A percentile compares a stretch with the other conserved stretches of the same genome.
phyloP scores from a whole-genome alignment of 2,329 filamentous ascomycete genomes.

The Aureobasidium namibiae region DNA sequence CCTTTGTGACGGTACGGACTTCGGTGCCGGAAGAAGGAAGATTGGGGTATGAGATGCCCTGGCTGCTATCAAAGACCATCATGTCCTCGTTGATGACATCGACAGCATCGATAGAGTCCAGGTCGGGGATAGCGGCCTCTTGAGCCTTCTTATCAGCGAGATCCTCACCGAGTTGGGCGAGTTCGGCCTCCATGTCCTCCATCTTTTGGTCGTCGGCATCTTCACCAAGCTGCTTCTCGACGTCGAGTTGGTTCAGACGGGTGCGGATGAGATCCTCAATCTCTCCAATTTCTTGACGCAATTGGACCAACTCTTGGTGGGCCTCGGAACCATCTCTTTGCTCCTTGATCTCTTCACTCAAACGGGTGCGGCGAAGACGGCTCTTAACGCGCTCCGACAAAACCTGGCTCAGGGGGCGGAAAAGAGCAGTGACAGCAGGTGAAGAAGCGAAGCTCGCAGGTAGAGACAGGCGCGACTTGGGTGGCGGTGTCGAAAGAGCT shows the following conservation, averaged over 20 bases:
- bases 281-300: slow-evolving; percentile 29
- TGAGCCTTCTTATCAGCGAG: slow-evolving; percentile 14
- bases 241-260: slow-evolving; percentile 29
- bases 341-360: slow-evolving; percentile 34
- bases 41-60: slow-evolving; percentile 21
- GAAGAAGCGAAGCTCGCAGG: slow-evolving; percentile 21
- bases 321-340: slow-evolving; percentile 20
- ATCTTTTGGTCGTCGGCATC: slow-evolving; percentile 29
- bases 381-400: slow-evolving; percentile 27
- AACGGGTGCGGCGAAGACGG: slow-evolving; percentile 32
- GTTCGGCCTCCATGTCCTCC: slow-evolving; percentile 20
- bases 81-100: slow-evolving; percentile 22
- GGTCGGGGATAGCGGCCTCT: slow-evolving; percentile 7
- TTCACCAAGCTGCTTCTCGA: slow-evolving; percentile 31
- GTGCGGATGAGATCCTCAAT: slow-evolving; percentile 26
- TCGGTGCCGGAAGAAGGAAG: slow-evolving; percentile 15
- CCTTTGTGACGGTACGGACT: background rate
- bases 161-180: slow-evolving; percentile 24
- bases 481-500: slow-evolving; percentile 17
- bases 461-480: slow-evolving; percentile 25
- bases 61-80: slow-evolving; percentile 24
- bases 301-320: slow-evolving; percentile 28
- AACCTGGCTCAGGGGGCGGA: slow-evolving; percentile 24
- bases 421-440: slow-evolving; percentile 18
- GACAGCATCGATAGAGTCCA: slow-evolving; percentile 17